These are phyloP conservation scores for Jacaranda mimosifolia DNA, from an alignment of 257 asterid species.

Conservation along the genomic window DNA sequence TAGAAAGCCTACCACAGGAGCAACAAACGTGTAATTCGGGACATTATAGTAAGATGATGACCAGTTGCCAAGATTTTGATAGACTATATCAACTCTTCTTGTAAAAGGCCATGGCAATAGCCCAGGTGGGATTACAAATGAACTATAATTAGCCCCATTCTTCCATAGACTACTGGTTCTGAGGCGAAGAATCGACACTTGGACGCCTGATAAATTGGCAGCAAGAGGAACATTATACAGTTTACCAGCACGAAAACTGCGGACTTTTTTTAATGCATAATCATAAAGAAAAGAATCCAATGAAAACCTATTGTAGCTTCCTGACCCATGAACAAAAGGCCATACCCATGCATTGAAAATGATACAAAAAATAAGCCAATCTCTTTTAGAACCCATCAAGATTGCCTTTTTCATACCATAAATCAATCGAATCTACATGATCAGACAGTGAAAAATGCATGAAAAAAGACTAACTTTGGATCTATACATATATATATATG, in stretches of 20 bases:
- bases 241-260: slow-evolving; percentile 49
- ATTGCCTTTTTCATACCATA: slow-evolving; percentile 19
- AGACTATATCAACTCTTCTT: slow-evolving; percentile 64
- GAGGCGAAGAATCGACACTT: slow-evolving; percentile 52
- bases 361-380: slow-evolving; percentile 42
- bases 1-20: slow-evolving; percentile 73
- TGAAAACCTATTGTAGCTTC: slow-evolving; percentile 42
- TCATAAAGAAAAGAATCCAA: slow-evolving; percentile 62
- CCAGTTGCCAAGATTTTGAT: slow-evolving; percentile 68
- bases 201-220: slow-evolving; percentile 59
- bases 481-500: slow-evolving; percentile 1
- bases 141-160: slow-evolving; percentile 51
- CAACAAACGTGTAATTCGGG: slow-evolving; percentile 54
- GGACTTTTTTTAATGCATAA: slow-evolving; percentile 46
- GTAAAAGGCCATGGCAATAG: slow-evolving; percentile 60
- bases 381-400: slow-evolving; percentile 58
- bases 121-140: slow-evolving; percentile 54
- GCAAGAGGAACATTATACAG: slow-evolving; percentile 59
- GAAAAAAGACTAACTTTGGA: neutral
- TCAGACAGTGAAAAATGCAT: slow-evolving; percentile 22
- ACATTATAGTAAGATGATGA: slow-evolving; percentile 61
- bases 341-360: slow-evolving; percentile 44
- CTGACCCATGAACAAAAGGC: slow-evolving; percentile 49
- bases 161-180: slow-evolving; percentile 50
- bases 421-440: slow-evolving; percentile 21